A percentile compares a stretch with the other conserved stretches of the same genome.
Conservation (phyloP, 1,284 basidiomycete species). For the Cryptococcus sp. region DNA sequence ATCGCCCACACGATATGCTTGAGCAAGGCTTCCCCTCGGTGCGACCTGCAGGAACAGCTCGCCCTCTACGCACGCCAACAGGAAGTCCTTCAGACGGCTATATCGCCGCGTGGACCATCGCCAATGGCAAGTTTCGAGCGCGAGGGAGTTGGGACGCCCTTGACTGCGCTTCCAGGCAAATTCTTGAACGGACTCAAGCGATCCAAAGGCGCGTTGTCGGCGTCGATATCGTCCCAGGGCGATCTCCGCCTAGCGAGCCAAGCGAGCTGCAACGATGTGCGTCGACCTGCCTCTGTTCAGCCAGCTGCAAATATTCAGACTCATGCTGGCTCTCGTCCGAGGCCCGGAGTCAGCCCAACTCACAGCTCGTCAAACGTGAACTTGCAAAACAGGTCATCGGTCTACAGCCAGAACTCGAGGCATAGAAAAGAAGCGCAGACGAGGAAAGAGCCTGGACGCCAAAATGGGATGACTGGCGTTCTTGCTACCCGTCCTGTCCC, state of each 20-base stretch:
- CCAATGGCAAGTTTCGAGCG: conserved; percentile 17
- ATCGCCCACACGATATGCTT: conserved; percentile 83
- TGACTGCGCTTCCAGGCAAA: conserved; percentile 22
- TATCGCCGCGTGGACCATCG: conserved; percentile 15
- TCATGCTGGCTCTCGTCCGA: neutral
- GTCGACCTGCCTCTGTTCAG: too few relatives aligned
- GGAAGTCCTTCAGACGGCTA: conserved; percentile 18
- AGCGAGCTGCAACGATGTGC: too few relatives aligned
- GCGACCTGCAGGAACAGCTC: conserved; percentile 63
- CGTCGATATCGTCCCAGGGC: conserved; percentile 9
- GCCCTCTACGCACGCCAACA: conserved; percentile 38
- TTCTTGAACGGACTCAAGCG: conserved; percentile 26
- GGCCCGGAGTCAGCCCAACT: neutral
- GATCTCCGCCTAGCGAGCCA: conserved; percentile 7
- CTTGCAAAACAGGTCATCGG: neutral
- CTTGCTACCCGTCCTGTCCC: neutral
- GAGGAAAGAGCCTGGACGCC: neutral
- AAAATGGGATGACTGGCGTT: neutral
- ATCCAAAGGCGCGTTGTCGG: conserved; percentile 12
- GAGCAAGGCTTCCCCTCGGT: conserved; percentile 70
- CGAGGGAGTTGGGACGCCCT: neutral
- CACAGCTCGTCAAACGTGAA: conserved; percentile 3
- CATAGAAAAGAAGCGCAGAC: neutral
- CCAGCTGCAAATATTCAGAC: too few relatives aligned
- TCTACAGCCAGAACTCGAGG: neutral